Percentiles rank a stretch among this genome's conserved stretches.
These are phyloP conservation scores for Mortierella sp. DNA, from an alignment of 371 early-diverging fungal genomes.

Conservation along the genomic window DNA sequence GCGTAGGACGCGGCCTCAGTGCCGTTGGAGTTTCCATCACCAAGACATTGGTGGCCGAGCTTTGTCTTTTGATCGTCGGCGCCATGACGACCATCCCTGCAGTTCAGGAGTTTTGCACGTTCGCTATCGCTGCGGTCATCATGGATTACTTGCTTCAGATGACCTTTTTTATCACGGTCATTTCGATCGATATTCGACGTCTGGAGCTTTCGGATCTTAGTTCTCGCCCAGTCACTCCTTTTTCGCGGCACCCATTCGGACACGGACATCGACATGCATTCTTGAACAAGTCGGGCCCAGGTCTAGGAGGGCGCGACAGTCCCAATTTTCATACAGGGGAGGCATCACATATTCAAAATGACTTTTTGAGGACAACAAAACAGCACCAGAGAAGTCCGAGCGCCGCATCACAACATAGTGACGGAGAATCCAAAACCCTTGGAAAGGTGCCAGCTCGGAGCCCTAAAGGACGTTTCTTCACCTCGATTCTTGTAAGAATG, in stretches of 20 bases:
- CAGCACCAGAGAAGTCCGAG: conserved; percentile 26
- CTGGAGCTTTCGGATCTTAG: conserved; percentile 64
- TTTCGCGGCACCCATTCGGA: conserved; percentile 32
- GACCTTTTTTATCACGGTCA: conserved; percentile 76
- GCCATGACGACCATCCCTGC: conserved; percentile 65
- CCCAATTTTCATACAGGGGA: neutral
- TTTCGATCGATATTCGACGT: conserved; percentile 80
- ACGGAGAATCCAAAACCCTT: conserved; percentile 16
- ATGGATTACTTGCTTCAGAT: conserved; percentile 78
- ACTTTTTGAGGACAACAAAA: conserved; percentile 6
- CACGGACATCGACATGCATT: conserved; percentile 19
- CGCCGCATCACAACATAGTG: conserved; percentile 20
- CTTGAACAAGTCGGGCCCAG: neutral
- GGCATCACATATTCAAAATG: conserved; percentile 8
- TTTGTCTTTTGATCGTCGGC: conserved; percentile 63
- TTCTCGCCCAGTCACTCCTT: conserved; percentile 22
- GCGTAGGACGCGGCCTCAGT: conserved; percentile 73
- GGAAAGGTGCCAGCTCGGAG: conserved; percentile 20
- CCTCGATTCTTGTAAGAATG: conserved; percentile 40
- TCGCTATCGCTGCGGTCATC: conserved; percentile 68
- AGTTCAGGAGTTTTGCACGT: conserved; percentile 77
- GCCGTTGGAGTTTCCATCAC: conserved; percentile 72
- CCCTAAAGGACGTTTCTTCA: conserved; percentile 43
- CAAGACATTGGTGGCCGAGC: conserved; percentile 63
- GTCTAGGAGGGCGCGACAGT: neutral